Evolutionary conservation across 495 filamentous ascomycete species (phyloP), one percentile per base, ranked within the genome.

Genomic region (Lindgomyces ingoldianus): DNA sequence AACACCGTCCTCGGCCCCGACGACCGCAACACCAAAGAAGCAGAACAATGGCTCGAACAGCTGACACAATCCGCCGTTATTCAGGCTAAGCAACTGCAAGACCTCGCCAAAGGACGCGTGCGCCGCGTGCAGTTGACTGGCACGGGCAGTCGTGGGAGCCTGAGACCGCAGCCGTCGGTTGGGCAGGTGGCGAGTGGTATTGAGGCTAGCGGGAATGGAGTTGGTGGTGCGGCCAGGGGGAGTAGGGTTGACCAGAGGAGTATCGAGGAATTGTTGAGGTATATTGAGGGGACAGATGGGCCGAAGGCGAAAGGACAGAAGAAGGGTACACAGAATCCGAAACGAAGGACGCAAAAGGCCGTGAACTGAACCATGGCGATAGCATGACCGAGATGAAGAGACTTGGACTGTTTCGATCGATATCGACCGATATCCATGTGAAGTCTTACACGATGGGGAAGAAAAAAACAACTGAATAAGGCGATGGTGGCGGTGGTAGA

Each of bases 21-120:
- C 18, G 91, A 97, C 76, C 88, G 89, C 68, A 97, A 98, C 79
- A 99, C 95, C 61, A 94, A 94, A 79, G 76, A 79, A 63, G 75
- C 76, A 1, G 73, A 72, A 25, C 45, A 62, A 10, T 98, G 94
- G 95, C 84, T 98, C n/a, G 90, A 93, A 73, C 91, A 96, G 78
- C 84, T 99, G 45, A 96, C 93, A 0, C 87, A 91, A 73, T 96
- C 93, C 67, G 95, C 95, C 42, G 95, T 99, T 45, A 88, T 86
- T 26, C 89, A 96, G 52, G 91, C 91, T 10, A 96, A 91, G 79
- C 91, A 96, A 65, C 87, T 90, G 49, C 96, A 96, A 78, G 90
- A 93, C 60, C 81, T 88, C 47, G 58, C 85, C 26, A 66, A 65
- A 27, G 63, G 60, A 10, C 51, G 62, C 16, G 25, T 66, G 41